Conservation (phyloP, 805 yeast genomes). For the Starmerella stellata region DNA sequence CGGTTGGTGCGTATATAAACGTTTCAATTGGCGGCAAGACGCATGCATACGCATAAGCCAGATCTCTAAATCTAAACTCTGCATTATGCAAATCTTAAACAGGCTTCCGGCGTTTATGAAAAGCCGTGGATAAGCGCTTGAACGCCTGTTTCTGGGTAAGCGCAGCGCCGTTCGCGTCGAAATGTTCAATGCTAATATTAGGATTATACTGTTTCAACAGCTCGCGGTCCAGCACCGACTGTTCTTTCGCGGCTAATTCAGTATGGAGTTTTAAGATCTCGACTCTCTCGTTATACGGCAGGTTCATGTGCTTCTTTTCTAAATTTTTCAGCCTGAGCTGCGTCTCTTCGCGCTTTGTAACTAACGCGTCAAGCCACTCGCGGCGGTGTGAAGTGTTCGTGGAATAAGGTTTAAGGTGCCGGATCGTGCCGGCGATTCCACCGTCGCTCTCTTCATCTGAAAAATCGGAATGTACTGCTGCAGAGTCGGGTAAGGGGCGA, state of each 20-base stretch:
- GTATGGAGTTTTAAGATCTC: conserved; percentile 19
- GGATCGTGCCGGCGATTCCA: neutral
- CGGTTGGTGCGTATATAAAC: too few species aligned
- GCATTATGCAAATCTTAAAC: too few species aligned
- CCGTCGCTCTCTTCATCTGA: neutral
- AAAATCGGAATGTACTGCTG: neutral
- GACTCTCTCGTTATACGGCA: conserved; percentile 22
- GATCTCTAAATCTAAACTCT: too few species aligned
- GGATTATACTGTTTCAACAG: conserved; percentile 29
- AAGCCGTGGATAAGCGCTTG: conserved; percentile 56
- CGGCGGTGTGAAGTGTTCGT: neutral
- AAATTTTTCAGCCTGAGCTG: conserved; percentile 13
- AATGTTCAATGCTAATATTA: conserved; percentile 33
- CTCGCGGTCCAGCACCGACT: conserved; percentile 19
- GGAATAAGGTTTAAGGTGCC: neutral
- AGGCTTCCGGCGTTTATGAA: conserved; percentile 36
- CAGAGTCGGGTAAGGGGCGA: too few species aligned
- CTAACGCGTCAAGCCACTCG: conserved; percentile 9
- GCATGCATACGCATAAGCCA: too few species aligned
- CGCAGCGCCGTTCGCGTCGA: conserved; percentile 44
- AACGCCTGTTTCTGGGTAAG: conserved; percentile 54
- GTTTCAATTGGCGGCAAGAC: too few species aligned
- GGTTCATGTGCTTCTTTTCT: conserved; percentile 15
- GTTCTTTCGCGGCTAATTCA: conserved; percentile 16
- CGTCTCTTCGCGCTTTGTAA: conserved; percentile 12